Evolutionary conservation across 768 basidiomycete species (phyloP), one percentile per base, ranked within the genome.

Genomic region (Lentinus tigrinus): DNA sequence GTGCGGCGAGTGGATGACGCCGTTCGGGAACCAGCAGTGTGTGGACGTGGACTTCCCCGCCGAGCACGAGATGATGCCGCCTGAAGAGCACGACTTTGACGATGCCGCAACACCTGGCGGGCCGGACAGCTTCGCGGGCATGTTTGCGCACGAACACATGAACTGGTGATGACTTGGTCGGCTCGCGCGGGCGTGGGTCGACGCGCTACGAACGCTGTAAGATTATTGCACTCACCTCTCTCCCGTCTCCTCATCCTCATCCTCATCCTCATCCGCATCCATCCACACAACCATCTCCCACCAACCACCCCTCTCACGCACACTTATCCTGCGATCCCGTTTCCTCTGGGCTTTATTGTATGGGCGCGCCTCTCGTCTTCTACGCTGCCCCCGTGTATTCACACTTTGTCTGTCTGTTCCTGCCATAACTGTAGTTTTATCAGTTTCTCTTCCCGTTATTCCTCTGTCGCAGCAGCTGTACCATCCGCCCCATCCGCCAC

Each of bases 111-210:
- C 73, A 52, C 46, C 54, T 19, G 51, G 44, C 11, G 71, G 61
- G 53, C 72, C 67, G 36, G 74, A 77, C 62, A 61, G 66, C 42
- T 77, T 73, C 57, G 69, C 72, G 61, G 70, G 70, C 51, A 57
- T 76, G 36, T 77, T 75, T 66, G 61, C 73, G 36, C 71, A 74
- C 54, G 74, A 74, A 3, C 65, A 64, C 62, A 73, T 75, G 74
- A 60, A 56, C 60, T 70, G 69, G 69, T 70, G 64, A 67, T 68
- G 65, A 68, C 58, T 54, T 56, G 38, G 69, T 70, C 65, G 67
- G 63, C 69, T 67, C 60, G 65, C 67, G 69, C 69, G 58, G 69
- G 69, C 67, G 69, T 67, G 67, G 63, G 69, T 68, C 67, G 69
- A 68, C 69, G 63, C 57, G 58, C 60, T 57, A 54, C 56, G 63